Base-by-base conservation (phyloP, 2,329 filamentous ascomycete genomes). In the Aotearoamyces nothofagi region DNA sequence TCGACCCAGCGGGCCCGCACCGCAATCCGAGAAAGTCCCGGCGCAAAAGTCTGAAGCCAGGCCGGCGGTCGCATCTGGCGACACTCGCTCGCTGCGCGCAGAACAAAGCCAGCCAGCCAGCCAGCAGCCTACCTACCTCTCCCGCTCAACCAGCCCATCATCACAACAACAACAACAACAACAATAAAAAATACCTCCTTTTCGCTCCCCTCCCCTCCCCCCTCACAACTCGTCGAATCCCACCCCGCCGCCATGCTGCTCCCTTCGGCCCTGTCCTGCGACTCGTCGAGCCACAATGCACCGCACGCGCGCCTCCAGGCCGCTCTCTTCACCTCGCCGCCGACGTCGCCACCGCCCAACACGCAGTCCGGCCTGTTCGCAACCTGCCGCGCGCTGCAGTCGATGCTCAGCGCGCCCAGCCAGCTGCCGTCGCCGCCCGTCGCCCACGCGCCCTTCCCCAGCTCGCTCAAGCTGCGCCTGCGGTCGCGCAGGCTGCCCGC, bases 321-420 rank as follows among this genome's bases (percentile, higher is more conserved):
- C 19, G 29, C 60, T 24, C 56, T 66, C 44, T 62, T 72, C 48
- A 60, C 63, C 36, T 73, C 69, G 29, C 70, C 70, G 27, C 69
- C 69, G 7, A 39, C 44, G 28, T 48, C 31, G 57, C 67, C 41
- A 65, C 65, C 49, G 9, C 28, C 41, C n/a, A 65, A 67, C 30
- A 61, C 64, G 5, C 48, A 60, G 13, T 54, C 60, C 45, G 66
- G 64, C 50, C 60, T 75, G 43, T 63, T 69, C 49, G 60, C 55
- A 35, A 66, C 68, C 26, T 75, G 69, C 46, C 68, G 66, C 47
- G 66, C 63, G 4, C 60, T 75, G 1, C 70, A 76, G 43, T 63
- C 63, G 3, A 65, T 74, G 42, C 58, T 74, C 34, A 51, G 59
- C 15, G 41, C 55, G 4, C 53, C 61, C 9, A 42, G 36, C 15